Conservation (phyloP, 352 stramenopile species). For the Globisporangium splendens region DNA sequence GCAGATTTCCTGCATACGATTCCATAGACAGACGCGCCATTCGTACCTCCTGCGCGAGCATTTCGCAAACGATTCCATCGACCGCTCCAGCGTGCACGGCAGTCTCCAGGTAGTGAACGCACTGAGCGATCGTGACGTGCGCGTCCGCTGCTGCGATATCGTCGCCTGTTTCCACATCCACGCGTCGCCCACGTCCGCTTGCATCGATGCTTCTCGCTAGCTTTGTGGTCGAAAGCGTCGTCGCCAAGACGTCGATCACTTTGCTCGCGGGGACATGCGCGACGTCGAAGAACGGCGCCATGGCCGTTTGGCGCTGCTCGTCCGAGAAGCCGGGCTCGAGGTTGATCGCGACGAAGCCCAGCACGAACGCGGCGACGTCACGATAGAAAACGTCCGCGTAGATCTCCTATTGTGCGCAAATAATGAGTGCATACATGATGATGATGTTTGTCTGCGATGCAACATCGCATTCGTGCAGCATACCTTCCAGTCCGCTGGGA, state of each 20-base stretch:
- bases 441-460: background rate
- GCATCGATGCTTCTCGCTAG: background rate
- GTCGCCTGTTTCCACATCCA: background rate
- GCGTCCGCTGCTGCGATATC: constrained; percentile 20
- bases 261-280: constrained; percentile 29
- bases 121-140: constrained; percentile 37
- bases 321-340: constrained; percentile 47
- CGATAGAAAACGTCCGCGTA: constrained; percentile 59
- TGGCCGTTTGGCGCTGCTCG: constrained; percentile 31
- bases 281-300: constrained; percentile 61
- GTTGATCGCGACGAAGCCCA: constrained; percentile 51
- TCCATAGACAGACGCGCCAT: too few relatives aligned
- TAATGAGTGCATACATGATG: too few relatives aligned
- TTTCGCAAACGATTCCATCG: constrained; percentile 24
- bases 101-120: constrained; percentile 40
- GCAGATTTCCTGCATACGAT: background rate
- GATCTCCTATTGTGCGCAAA: constrained; percentile 23
- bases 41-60: constrained; percentile 34
- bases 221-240: constrained; percentile 29
- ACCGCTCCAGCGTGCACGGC: constrained; percentile 24
- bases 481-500: constrained; percentile 49
- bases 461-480: background rate
- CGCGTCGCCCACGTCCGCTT: background rate
- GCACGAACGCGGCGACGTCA: constrained; percentile 44
- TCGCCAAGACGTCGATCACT: constrained; percentile 27